These are phyloP conservation scores for Nadsonia starkeyi-henricii DNA, from an alignment of 1,139 yeast species.

Conservation along the genomic window DNA sequence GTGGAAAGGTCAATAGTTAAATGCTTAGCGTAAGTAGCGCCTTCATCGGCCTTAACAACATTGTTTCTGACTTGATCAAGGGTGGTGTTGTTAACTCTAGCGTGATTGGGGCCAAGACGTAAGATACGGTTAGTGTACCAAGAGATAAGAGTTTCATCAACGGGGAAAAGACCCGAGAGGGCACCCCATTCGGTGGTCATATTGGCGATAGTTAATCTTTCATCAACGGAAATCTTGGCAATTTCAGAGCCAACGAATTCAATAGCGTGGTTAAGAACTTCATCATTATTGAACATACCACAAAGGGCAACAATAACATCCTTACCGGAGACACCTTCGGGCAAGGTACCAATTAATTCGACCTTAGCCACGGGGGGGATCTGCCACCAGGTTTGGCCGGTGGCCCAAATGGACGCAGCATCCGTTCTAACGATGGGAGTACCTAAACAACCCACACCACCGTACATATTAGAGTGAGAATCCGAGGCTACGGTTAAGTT, in stretches of 20 bases:
- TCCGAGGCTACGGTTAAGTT: slow-evolving; percentile 93
- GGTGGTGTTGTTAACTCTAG: slow-evolving; percentile 58
- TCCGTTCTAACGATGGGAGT: slow-evolving; percentile 97
- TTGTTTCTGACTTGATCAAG: slow-evolving; percentile 36
- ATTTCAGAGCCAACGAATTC: slow-evolving; percentile 90
- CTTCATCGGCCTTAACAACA: slow-evolving; percentile 45
- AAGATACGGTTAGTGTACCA: slow-evolving; percentile 63
- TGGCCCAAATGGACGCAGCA: slow-evolving; percentile 98
- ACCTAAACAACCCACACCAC: slow-evolving; percentile 91
- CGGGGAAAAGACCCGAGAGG: slow-evolving; percentile 88
- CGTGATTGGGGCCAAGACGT: slow-evolving; percentile 66
- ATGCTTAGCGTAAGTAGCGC: slow-evolving; percentile 79
- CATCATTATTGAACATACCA: slow-evolving; percentile 90
- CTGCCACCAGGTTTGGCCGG: slow-evolving; percentile 99
- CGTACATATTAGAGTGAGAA: slow-evolving; percentile 94
- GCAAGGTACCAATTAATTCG: slow-evolving; percentile 68
- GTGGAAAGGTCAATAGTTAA: slow-evolving; percentile 70
- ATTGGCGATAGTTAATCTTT: slow-evolving; percentile 89
- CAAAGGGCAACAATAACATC: slow-evolving; percentile 94
- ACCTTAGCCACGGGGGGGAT: slow-evolving; percentile 97
- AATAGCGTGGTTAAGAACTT: slow-evolving; percentile 92
- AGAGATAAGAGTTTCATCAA: slow-evolving; percentile 59
- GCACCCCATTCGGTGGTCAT: slow-evolving; percentile 99
- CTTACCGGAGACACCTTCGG: slow-evolving; percentile 84
- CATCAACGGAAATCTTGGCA: slow-evolving; percentile 60